These are phyloP conservation scores for Termitomyces sp. DNA, from an alignment of 768 basidiomycete genomes.

Conservation along the genomic window DNA sequence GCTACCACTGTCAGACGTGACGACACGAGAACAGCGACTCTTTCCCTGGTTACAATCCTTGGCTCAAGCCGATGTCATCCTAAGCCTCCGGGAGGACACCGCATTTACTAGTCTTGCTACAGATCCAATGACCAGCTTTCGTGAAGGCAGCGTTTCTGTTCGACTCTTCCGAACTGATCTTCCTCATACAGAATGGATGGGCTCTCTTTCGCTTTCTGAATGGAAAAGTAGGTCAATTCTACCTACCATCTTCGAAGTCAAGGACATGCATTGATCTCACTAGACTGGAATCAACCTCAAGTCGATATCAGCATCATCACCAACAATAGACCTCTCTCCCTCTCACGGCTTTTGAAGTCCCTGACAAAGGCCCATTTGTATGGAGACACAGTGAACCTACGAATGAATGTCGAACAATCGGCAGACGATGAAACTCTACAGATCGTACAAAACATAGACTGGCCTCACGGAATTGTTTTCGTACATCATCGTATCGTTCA, in stretches of 20 bases:
- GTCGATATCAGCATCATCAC: slow-evolving; percentile 77
- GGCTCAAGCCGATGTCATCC: slow-evolving; percentile 26
- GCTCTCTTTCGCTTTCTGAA: slow-evolving; percentile 50
- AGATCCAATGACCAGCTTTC: slow-evolving; percentile 1
- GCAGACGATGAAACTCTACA: slow-evolving; percentile 58
- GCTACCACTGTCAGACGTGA: not conserved
- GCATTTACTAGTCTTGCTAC: slow-evolving; percentile 11
- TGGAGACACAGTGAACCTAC: slow-evolving; percentile 61
- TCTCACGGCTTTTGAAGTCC: slow-evolving; percentile 63
- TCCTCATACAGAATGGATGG: slow-evolving; percentile 57
- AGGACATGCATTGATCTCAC: slow-evolving; percentile 11
- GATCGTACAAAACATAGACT: slow-evolving; percentile 46
- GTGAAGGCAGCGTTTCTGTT: slow-evolving; percentile 30
- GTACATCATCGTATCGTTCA: slow-evolving; percentile 74
- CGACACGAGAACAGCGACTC: not conserved
- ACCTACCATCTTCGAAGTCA: slow-evolving; percentile 3
- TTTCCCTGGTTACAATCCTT: slow-evolving; percentile 29
- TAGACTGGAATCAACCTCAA: slow-evolving; percentile 73
- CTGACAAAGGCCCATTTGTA: slow-evolving; percentile 56
- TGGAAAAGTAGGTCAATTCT: slow-evolving; percentile 46
- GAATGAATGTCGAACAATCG: slow-evolving; percentile 75
- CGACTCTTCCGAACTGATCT: slow-evolving; percentile 48
- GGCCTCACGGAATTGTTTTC: slow-evolving; percentile 57
- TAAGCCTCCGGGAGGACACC: slow-evolving; percentile 29
- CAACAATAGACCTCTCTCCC: slow-evolving; percentile 68